Percentiles rank a stretch among this genome's conserved stretches.
phyloP scores from a whole-genome alignment of 179 eudicot species.

The Vitellaria paradoxa region DNA sequence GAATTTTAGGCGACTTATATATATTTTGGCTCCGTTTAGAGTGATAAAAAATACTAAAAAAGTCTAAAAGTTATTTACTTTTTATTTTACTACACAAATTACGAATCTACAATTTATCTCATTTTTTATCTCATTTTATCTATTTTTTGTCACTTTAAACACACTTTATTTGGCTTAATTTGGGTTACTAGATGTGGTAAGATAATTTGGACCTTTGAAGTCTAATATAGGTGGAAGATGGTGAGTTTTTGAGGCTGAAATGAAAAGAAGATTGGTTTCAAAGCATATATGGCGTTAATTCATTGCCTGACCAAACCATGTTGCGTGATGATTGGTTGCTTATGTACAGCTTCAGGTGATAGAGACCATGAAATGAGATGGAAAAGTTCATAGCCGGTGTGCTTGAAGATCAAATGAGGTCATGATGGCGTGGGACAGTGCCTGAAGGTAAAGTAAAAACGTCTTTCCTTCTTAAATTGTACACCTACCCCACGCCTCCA shows the following conservation, averaged over 20 bases:
- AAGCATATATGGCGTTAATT: background rate
- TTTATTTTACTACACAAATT: too few relatives aligned
- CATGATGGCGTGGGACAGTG: constrained; percentile 5
- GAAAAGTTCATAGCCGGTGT: constrained; percentile 3
- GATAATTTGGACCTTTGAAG: background rate
- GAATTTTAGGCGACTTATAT: too few relatives aligned
- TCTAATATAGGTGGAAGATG: background rate
- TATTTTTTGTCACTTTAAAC: too few relatives aligned
- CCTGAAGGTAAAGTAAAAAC: background rate
- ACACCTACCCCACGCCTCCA: background rate
- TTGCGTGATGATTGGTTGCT: too few relatives aligned
- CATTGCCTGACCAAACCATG: constrained; percentile 7
- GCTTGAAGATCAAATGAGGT: constrained; percentile 1
- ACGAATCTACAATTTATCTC: too few relatives aligned
- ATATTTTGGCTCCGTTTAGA: too few relatives aligned
- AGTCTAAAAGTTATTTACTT: too few relatives aligned
- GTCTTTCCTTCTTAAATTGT: background rate
- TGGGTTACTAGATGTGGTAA: background rate
- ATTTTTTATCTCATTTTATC: too few relatives aligned
- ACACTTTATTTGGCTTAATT: background rate
- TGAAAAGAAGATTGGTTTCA: background rate
- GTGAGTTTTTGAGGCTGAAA: background rate
- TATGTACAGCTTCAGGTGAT: constrained; percentile 5
- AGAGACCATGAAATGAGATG: constrained; percentile 1
- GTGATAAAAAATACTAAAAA: too few relatives aligned